Base-by-base conservation (phyloP, 78 protist genomes). In the Bodo saltans region DNA sequence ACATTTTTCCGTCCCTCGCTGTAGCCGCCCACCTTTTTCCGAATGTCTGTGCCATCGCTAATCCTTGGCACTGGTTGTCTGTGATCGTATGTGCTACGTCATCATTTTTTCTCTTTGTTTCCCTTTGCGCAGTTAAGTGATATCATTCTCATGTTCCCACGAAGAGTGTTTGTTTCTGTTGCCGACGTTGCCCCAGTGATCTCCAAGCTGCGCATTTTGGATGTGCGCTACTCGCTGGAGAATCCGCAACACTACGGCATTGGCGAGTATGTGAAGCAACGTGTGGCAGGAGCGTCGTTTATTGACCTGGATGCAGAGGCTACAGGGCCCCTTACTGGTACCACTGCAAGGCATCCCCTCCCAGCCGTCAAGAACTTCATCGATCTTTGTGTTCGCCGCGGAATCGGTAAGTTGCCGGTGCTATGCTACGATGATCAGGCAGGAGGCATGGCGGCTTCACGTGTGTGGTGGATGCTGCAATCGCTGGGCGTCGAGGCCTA, bases 381-480 rank as follows among this genome's bases (percentile, higher is more conserved):
- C 41, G 69, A 68, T 11, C 42, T 47, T 47, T 28, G 12, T 3
- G 3, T 3, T 32, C 17, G 17, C 39, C 3, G 33, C 81, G 81
- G 39, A 26, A 28, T 76, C 39, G 41, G 35, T 26, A 32, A 25
- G 27, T 2, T 4, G 35, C 41, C 35, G 39, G 35, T 76, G 11
- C n/a, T 76, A 29, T 28, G 42, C 29, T 76, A 76, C 81, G 75
- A 71, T 27, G 75, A 37, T 27, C 12, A 37, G 41, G n/a, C 47
- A 35, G 75, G 75, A 17, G 81, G 37, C 40, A 60, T 11, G 27
- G 52, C 67, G 27, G 81, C 81, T 29, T 32, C 67, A 32, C 40
- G 81, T 25, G 37, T 39, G 27, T 76, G 81, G 81, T 76, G 81
- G 81, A 76, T 76, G 81, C 81, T 76, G 33, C 30, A 1, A 27